These are phyloP conservation scores for Lineolata rhizophorae DNA, from an alignment of 495 filamentous ascomycete species.

Conservation along the genomic window DNA sequence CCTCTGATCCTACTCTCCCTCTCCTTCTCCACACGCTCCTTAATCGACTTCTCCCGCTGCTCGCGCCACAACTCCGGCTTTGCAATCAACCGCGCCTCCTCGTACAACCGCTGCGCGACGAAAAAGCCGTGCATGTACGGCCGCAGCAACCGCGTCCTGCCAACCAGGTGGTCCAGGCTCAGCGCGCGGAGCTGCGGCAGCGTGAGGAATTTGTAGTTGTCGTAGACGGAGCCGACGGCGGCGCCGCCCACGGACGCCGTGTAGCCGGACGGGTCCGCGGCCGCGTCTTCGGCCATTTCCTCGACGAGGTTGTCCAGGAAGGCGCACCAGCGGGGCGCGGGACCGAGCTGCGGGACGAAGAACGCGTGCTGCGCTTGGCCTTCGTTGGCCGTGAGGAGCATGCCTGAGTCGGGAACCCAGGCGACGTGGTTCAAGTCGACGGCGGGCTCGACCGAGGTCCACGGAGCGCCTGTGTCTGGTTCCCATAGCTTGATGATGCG, in stretches of 20 bases:
- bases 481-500: constrained; percentile 96
- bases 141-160: constrained; percentile 62
- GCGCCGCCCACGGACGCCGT: constrained; percentile 26
- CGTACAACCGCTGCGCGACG: constrained; percentile 76
- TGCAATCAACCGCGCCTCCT: constrained; percentile 76
- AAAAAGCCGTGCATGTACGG: constrained; percentile 99
- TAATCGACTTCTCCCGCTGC: constrained; percentile 64
- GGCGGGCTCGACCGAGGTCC: constrained; percentile 86
- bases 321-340: constrained; percentile 84
- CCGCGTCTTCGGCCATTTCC: constrained; percentile 76
- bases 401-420: constrained; percentile 68
- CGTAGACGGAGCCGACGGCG: constrained; percentile 55
- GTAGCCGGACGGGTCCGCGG: constrained; percentile 48
- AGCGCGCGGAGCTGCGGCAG: constrained; percentile 56
- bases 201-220: constrained; percentile 96
- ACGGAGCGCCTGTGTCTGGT: constrained; percentile 52
- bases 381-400: constrained; percentile 92
- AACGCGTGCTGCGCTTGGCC: constrained; percentile 81
- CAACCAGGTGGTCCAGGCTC: constrained; percentile 68
- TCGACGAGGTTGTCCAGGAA: constrained; percentile 95
- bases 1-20: constrained; percentile 78
- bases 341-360: constrained; percentile 83
- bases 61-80: constrained; percentile 87
- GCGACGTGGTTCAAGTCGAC: constrained; percentile 87
- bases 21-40: constrained; percentile 87